phyloP scores from a whole-genome alignment of 2,329 filamentous ascomycete species.

The Phialophora chinensis region DNA sequence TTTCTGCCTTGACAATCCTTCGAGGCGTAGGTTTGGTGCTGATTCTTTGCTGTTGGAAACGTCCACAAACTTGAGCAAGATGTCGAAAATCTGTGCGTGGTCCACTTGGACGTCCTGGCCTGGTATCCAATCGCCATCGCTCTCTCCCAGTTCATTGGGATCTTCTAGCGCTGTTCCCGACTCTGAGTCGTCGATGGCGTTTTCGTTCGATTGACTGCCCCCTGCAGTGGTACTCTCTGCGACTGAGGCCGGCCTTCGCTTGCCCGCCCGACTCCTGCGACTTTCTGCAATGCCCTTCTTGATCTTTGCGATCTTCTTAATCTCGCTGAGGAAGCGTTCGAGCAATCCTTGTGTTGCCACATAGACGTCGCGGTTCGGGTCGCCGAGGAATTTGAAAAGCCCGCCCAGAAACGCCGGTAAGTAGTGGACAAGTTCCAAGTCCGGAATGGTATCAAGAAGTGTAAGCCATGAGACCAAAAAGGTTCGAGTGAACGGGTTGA shows the following conservation, averaged over 20 bases:
- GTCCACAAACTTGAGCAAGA: conserved; percentile 85
- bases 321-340: conserved; percentile 89
- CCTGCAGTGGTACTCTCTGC: conserved; percentile 43
- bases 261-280: conserved; percentile 66
- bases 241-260: conserved; percentile 27
- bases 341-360: conserved; percentile 87
- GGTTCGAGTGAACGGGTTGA: conserved; percentile 92
- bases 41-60: conserved; percentile 38
- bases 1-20: conserved; percentile 59
- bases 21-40: conserved; percentile 32
- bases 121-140: conserved; percentile 93
- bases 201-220: conserved; percentile 35
- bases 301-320: conserved; percentile 89
- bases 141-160: conserved; percentile 63
- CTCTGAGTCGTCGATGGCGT: conserved; percentile 47
- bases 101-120: conserved; percentile 97
- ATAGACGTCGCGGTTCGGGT: conserved; percentile 91
- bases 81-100: conserved; percentile 88
- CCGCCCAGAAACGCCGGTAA: conserved; percentile 90
- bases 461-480: conserved; percentile 98
- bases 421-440: conserved; percentile 91
- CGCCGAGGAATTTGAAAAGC: conserved; percentile 87
- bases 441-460: conserved; percentile 91
- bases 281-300: conserved; percentile 92
- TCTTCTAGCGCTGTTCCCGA: conserved; percentile 61